Evolutionary conservation across 2,329 filamentous ascomycete genomes (phyloP), one percentile per base, ranked within the genome.

Genomic region (Botrytis medusae): DNA sequence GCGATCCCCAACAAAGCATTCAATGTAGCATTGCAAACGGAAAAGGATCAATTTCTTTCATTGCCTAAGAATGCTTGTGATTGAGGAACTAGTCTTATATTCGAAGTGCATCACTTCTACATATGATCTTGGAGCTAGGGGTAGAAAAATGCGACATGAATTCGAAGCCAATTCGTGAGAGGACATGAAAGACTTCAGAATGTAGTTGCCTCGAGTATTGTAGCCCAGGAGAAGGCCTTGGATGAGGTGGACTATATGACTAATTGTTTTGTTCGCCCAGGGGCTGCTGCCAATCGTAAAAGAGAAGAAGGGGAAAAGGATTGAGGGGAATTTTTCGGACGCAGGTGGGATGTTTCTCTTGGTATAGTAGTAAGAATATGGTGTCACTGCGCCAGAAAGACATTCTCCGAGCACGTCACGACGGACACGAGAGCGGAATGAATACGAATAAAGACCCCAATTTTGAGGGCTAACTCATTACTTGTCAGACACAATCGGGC

Each of bases 171-270:
- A 7, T 46, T 46, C 2, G 44, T 46, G 18, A 9, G 44, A 46
- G 6, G 44, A 22, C 22, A 7, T 22, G 44, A 46, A 22, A 46
- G 44, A 44, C 16, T 44, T 5, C 5, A 6, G 25, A 5, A 51
- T 51, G 4, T n/a, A 51, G 25, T 51, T 10, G 5, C 12, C 48
- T 51, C 10, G 5, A 51, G 25, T 51, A 14, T 14, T n/a, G 5
- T 51, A 16, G 4, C 48, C 48, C 5, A n/a, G 25, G 9, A 14
- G 48, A 7, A n/a, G 0, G 1, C 14, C 12, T 0, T 25, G 48
- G 12, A 7, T 25, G 25, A 2, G 22, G 4, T n/a, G 25, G 25
- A 6, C 2, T 2, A 25, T 7, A 16, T n/a, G 10, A 5, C n/a
- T n/a, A 2, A 51, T n/a, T 51, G 10, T 14, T 14, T 14, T n/a